These are phyloP conservation scores for Candida insectorum DNA, from an alignment of 805 yeast species.

Conservation along the genomic window DNA sequence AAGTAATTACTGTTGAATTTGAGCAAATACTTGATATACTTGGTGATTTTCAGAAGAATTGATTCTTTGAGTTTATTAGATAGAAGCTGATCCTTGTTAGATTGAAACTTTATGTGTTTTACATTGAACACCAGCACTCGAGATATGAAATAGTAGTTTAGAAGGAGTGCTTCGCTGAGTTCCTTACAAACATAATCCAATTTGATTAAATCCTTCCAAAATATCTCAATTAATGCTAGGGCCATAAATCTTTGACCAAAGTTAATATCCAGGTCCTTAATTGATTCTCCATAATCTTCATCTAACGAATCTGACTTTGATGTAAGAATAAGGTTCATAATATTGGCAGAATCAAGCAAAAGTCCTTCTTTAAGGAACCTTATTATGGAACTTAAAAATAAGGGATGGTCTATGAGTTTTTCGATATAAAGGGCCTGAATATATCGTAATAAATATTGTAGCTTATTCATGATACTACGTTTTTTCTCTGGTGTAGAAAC, in stretches of 20 bases:
- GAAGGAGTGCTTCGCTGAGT: slow-evolving; percentile 56
- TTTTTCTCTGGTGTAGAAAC: slow-evolving; percentile 27
- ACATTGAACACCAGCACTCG: slow-evolving; percentile 7
- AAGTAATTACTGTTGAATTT: slow-evolving; percentile 55
- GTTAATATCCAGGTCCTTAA: slow-evolving; percentile 21
- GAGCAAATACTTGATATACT: slow-evolving; percentile 39
- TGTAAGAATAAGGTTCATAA: slow-evolving; percentile 20
- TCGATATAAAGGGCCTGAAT: slow-evolving; percentile 67
- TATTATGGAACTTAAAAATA: slow-evolving; percentile 63
- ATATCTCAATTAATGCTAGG: slow-evolving; percentile 53
- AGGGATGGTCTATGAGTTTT: slow-evolving; percentile 57
- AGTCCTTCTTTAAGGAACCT: slow-evolving; percentile 43
- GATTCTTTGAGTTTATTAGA: slow-evolving; percentile 22
- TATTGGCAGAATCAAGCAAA: slow-evolving; percentile 25
- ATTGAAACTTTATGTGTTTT: slow-evolving; percentile 5
- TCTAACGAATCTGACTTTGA: slow-evolving; percentile 14
- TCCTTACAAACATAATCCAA: slow-evolving; percentile 61
- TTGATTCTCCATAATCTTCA: slow-evolving; percentile 18
- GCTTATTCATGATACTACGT: slow-evolving; percentile 44
- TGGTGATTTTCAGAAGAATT: slow-evolving; percentile 24
- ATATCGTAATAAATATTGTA: slow-evolving; percentile 60
- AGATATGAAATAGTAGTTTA: slow-evolving; percentile 28
- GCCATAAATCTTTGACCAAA: slow-evolving; percentile 34
- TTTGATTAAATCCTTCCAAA: slow-evolving; percentile 66
- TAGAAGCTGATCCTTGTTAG: slow-evolving; percentile 6